Evolutionary conservation across 2,329 filamentous ascomycete genomes (phyloP).

Genomic region (Aureobasidium sp.): DNA sequence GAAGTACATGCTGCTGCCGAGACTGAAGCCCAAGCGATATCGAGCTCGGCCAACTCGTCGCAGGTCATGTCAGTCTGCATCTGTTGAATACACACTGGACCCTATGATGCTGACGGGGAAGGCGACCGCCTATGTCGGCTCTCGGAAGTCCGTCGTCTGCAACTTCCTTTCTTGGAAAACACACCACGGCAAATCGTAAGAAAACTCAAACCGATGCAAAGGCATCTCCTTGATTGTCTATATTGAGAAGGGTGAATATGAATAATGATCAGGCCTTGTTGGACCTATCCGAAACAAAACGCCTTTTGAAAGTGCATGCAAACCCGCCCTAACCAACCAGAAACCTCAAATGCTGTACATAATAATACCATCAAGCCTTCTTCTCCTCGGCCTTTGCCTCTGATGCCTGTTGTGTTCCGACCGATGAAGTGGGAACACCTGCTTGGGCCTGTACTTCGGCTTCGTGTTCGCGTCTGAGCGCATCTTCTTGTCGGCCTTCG

Average conservation of each 20-base stretch:
- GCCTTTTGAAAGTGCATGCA: constrained; percentile 1
- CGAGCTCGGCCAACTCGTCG: not conserved
- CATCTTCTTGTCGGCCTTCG: constrained; percentile 22
- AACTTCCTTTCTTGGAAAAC: not conserved
- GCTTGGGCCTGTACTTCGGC: constrained; percentile 15
- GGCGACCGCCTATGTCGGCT: constrained; percentile 1
- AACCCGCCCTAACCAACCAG: not conserved
- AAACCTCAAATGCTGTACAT: not conserved
- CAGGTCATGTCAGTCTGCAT: constrained; percentile 2
- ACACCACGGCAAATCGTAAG: not conserved
- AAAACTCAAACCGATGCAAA: not conserved
- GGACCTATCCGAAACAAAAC: not conserved
- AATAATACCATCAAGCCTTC: constrained; percentile 2
- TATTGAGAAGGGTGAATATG: not conserved
- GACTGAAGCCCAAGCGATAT: not conserved
- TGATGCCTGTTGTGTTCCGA: not conserved
- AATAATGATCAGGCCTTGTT: not conserved
- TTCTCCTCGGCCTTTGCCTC: constrained; percentile 4
- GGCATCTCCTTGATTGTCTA: not conserved
- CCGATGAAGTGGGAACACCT: not conserved
- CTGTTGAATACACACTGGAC: not conserved
- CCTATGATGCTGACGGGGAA: constrained; percentile 3
- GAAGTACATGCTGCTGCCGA: constrained; percentile 5
- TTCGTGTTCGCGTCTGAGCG: constrained; percentile 20
- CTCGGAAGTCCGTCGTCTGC: not conserved